These are phyloP conservation scores for Mollisiaceae sp. DNA, from an alignment of 2,329 filamentous ascomycete species.

Conservation along the genomic window DNA sequence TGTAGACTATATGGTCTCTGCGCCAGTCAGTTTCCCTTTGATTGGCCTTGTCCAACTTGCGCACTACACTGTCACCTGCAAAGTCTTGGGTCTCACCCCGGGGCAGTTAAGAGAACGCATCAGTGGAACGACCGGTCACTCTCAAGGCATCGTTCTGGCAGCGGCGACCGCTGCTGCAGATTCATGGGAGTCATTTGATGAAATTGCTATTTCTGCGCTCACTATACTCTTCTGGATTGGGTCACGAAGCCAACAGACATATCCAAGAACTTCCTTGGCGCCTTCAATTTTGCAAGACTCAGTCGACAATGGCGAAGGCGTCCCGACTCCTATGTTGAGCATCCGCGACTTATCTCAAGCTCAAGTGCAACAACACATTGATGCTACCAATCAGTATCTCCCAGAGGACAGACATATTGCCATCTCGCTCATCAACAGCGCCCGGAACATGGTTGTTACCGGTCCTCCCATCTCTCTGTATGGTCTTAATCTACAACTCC, in stretches of 20 bases:
- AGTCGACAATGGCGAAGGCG: constrained; percentile 91
- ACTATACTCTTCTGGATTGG: constrained; percentile 99
- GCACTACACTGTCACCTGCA: constrained; percentile 94
- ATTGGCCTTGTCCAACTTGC: constrained; percentile 96
- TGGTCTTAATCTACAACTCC: constrained; percentile 90
- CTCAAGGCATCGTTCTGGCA: constrained; percentile 93
- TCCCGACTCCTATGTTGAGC: constrained; percentile 95
- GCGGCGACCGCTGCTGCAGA: constrained; percentile 89
- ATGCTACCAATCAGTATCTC: constrained; percentile 95
- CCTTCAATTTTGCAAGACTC: constrained; percentile 92
- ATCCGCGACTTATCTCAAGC: constrained; percentile 89
- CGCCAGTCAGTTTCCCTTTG: constrained; percentile 92
- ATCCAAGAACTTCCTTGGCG: constrained; percentile 91
- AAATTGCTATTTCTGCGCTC: constrained; percentile 78
- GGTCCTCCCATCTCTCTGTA: constrained; percentile 95
- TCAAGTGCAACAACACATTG: constrained; percentile 94
- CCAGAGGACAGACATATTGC: constrained; percentile 91
- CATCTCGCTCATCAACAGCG: constrained; percentile 96
- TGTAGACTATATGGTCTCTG: constrained; percentile 90
- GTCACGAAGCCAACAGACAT: constrained; percentile 94
- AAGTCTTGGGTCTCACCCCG: constrained; percentile 86
- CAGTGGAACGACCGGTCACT: constrained; percentile 91
- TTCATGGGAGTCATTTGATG: constrained; percentile 90
- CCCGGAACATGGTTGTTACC: constrained; percentile 94
- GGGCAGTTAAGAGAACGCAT: constrained; percentile 86